Percentiles rank a stretch among this genome's conserved stretches.
Conservation (phyloP, 2,329 filamentous ascomycete genomes). For the Chrysoporthe cubensis region DNA sequence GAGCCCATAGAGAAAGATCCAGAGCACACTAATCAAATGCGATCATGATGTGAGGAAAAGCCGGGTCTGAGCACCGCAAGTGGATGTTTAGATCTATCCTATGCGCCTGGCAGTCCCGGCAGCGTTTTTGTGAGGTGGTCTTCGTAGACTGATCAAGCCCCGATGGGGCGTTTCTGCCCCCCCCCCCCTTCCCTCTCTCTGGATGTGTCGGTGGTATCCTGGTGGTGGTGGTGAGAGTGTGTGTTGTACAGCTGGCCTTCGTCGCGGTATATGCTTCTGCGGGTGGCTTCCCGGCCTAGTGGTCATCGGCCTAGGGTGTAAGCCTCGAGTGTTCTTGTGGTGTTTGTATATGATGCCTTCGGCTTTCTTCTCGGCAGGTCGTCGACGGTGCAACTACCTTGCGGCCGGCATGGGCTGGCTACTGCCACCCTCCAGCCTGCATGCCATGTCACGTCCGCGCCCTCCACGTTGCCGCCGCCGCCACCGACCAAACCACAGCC, state of each 20-base stretch:
- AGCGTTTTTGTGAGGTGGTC: neutral
- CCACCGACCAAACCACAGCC: too few relatives aligned
- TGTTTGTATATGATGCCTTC: too few relatives aligned
- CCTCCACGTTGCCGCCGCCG: too few relatives aligned
- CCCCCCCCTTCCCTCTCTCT: too few relatives aligned
- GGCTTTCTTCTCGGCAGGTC: too few relatives aligned
- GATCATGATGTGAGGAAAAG: slow-evolving; percentile 15
- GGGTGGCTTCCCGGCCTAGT: too few relatives aligned
- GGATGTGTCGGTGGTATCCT: neutral
- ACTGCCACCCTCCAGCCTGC: too few relatives aligned
- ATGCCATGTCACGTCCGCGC: too few relatives aligned
- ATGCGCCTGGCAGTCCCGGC: neutral
- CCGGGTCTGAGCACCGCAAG: neutral
- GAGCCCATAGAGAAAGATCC: slow-evolving; percentile 3
- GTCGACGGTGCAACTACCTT: too few relatives aligned
- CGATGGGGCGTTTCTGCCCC: neutral
- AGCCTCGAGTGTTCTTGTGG: neutral
- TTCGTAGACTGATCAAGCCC: neutral
- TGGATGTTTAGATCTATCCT: neutral
- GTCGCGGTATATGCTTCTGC: too few relatives aligned
- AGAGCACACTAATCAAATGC: slow-evolving; percentile 26
- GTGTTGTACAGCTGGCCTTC: neutral
- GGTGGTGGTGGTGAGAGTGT: neutral
- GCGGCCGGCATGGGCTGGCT: too few relatives aligned
- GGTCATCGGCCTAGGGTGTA: too few relatives aligned